Conservation (phyloP, 2,329 filamentous ascomycete species). For the Trichoderma atrobrunneum region DNA sequence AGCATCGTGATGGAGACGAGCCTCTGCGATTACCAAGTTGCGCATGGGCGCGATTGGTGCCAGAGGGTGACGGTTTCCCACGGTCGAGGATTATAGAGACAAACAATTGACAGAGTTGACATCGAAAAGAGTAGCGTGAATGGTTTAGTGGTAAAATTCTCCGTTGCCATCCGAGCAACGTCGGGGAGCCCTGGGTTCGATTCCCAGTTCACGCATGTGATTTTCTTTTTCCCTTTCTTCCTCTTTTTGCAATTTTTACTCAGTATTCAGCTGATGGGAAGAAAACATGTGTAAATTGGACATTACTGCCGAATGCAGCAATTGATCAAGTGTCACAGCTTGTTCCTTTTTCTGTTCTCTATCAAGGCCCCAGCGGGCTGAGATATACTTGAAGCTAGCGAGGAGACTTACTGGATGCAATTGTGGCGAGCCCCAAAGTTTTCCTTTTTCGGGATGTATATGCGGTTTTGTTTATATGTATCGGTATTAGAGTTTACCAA, state of each 20-base stretch:
- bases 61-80: conserved; percentile 48
- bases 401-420: background rate
- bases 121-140: conserved; percentile 13
- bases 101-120: background rate
- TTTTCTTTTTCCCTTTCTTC: conserved; percentile 19
- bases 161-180: conserved; percentile 33
- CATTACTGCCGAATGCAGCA: background rate
- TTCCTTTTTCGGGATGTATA: background rate
- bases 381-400: background rate
- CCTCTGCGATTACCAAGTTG: conserved; percentile 81
- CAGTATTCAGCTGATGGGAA: background rate
- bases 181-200: conserved; percentile 36
- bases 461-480: background rate
- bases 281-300: background rate
- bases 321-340: background rate
- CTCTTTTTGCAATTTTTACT: background rate
- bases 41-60: conserved; percentile 75
- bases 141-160: conserved; percentile 37
- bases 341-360: background rate
- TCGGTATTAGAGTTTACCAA: background rate
- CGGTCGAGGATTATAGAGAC: conserved; percentile 2
- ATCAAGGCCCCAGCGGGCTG: background rate
- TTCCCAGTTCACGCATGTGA: conserved; percentile 32
- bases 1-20: conserved; percentile 79
- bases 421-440: background rate